These are phyloP conservation scores for Botrytis byssoidea DNA, from an alignment of 2,329 filamentous ascomycete genomes.

Conservation along the genomic window DNA sequence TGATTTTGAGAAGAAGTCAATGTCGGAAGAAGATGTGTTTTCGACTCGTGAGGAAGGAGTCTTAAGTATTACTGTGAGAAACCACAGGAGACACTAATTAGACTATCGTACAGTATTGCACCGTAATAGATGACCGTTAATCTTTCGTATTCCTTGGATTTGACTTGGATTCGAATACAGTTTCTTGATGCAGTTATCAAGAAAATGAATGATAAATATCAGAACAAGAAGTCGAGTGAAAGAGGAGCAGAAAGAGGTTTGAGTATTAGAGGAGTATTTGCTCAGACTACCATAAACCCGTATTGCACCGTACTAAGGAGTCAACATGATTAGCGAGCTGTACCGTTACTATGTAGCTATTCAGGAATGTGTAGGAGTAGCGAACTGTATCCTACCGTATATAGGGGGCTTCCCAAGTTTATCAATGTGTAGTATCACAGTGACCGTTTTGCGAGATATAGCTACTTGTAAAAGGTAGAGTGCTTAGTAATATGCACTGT, in stretches of 20 bases:
- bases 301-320: not conserved
- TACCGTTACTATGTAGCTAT: not conserved
- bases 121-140: not conserved
- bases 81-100: rapidly evolving
- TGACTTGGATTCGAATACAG: too few species aligned
- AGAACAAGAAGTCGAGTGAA: not conserved
- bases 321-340: not conserved
- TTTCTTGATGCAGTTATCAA: not conserved
- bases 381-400: not conserved
- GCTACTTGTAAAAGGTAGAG: not conserved
- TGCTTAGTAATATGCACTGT: not conserved
- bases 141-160: rapidly evolving
- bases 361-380: not conserved
- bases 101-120: not conserved
- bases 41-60: not conserved
- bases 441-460: not conserved
- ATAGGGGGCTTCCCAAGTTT: not conserved
- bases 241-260: not conserved
- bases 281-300: not conserved
- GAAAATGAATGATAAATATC: not conserved
- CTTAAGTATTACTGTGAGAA: not conserved
- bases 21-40: too few species aligned
- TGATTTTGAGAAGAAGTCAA: rapidly evolving
- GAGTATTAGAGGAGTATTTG: not conserved
- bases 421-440: not conserved